Base-by-base conservation (phyloP, 1,284 basidiomycete genomes). In the Meripilus lineatus region DNA sequence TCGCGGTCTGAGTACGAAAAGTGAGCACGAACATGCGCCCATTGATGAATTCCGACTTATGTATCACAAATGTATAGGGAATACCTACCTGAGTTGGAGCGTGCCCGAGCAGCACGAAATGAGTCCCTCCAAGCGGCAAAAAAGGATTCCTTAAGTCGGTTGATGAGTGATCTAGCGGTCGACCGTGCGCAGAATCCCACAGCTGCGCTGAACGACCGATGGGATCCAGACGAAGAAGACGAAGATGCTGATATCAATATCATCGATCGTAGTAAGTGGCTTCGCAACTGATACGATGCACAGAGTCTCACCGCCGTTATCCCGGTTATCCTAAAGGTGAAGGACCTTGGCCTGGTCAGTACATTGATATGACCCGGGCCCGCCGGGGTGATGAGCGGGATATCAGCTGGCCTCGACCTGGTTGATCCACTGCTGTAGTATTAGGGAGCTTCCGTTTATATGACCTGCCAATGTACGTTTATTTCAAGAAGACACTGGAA, bases 51-150 rank as follows among this genome's bases (percentile, higher is more conserved):
- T 23, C 8, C 13, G 24, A 7, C 30, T 28, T 34, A 26, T 6
- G 24, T 34, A 21, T 32, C 36, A 17, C 34, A 15, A 8, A n/a
- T 24, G 35, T 47, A 18, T 59, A 93, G 90, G 48, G 90, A 94
- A 50, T 98, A 98, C 64, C 77, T 93, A 35, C 93, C 94, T 0
- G 93, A 97, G 58, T 77, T 99, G 3, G 77, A 87, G 43, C 79
- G 83, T 36, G 77, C 90, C 15, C 72, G 72, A 21, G 71, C 70
- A 7, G 67, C 71, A 2, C 75, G 77, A 47, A 85, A 84, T 46
- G 75, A 80, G 54, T 72, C 78, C 8, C 67, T 89, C 15, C 72
- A 82, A 55, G 79, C 79, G 42, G 72, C 75, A 51, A 88, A 90
- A 62, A 75, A 86, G 48, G 85, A 89, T 45, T 89, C 90, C 20